Base-by-base conservation (phyloP, 345 rosid genomes). In the Anastatica hierochuntica region DNA sequence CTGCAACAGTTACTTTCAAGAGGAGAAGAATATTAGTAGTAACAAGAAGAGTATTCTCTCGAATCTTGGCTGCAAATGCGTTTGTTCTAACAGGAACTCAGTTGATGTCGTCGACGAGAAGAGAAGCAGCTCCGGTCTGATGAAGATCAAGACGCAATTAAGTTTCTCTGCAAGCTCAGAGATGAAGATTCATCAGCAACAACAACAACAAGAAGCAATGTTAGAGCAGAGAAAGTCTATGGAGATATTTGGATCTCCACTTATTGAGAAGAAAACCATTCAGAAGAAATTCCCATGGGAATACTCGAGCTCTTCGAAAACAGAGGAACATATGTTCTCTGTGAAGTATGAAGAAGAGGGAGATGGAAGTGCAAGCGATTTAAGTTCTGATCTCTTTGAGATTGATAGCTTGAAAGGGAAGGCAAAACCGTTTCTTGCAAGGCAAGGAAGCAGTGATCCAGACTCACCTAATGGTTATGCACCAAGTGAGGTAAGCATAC, bases 401-500 rank as follows among this genome's bases (percentile, higher is more conserved):
- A 83, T 85, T 12, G 94, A 83, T 39, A 90, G 94, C 69, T 43
- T 82, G 14, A 76, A 79, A 2, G 87, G 90, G 24, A 85, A 81
- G 50, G 68, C 53, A n/a, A 79, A 64, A 24, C 75, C 84, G 1
- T 81, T 57, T 43, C 77, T 82, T 66, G 72, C 74, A 15, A 75
- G 81, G 49, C 84, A 79, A 75, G 72, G 57, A 53, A 77, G 82
- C 14, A 58, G 58, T 29, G 80, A 72, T 43, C 74, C 71, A 2
- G 64, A 72, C 2, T 83, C 92, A 1, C 90, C 85, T 14, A 62
- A 76, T 40, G 51, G 79, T 54, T 85, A 83, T 45, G 82, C 94
- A 6, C 94, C 97, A 4, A 90, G 97, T 11, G 97, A 90, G 62
- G 94, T 76, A 23, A 85, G 95, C 70, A 77, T 90, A 39, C 82